Base-by-base conservation (phyloP, 768 basidiomycete genomes). In the Nidula microcarpa region DNA sequence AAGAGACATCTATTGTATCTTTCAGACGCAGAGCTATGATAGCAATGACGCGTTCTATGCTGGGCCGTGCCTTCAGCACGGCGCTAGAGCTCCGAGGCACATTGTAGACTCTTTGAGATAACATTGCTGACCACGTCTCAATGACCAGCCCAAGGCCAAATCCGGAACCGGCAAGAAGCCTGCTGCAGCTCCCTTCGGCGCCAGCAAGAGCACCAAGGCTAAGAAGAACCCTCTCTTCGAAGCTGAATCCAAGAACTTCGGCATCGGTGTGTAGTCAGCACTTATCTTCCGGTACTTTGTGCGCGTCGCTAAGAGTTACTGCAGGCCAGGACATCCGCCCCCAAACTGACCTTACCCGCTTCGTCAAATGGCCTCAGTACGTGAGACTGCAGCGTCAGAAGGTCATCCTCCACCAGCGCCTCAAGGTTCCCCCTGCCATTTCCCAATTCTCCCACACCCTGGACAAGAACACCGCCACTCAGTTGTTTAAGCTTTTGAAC, bases 341-440 rank as follows among this genome's bases (percentile, higher is more conserved):
- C 65, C 82, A 81, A 69, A 83, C 83, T 52, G 96, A 98, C 74
- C 74, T 98, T 60, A 96, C 92, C 54, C 91, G 95, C 70, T 98
- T 98, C 77, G 91, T 98, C 77, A 98, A 97, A 73, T 99, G 96
- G 96, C 96, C 96, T 62, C 93, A 95, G 77, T 98, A 98, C 67
- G 85, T 98, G 62, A 92, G 94, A 67, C 88, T 98, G 45, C 96
- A 98, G 68, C 87, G 96, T 68, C 94, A 98, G 75, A 98, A 98
- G 79, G 93, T 98, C 65, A 96, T 98, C 75, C 87, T 98, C 55
- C 78, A 91, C 82, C 94, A 98, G 76, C 92, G 96, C 65, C 80
- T 98, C 62, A 98, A 98, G 83, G 94, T 97, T 30, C 96, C 96
- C 60, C 96, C 96, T 39, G 92, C 96, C 62, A 95, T 99, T 63